These are phyloP conservation scores for Centrapalus pauciflorus DNA, from an alignment of 129 eudicot species.

Conservation along the genomic window DNA sequence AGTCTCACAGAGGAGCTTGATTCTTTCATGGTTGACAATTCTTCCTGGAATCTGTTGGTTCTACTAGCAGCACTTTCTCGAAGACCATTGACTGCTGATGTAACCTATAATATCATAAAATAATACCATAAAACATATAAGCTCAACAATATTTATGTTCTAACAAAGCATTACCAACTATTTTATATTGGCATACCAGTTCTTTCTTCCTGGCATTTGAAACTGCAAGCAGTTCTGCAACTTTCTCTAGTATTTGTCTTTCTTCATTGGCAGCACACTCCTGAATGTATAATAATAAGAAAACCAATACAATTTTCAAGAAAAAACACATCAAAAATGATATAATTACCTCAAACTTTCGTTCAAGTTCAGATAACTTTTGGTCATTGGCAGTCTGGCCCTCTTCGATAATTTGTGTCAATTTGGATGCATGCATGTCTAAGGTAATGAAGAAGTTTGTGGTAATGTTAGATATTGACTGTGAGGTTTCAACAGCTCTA, in stretches of 20 bases:
- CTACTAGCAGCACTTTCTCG: slow-evolving; percentile 60
- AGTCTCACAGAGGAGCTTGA: slow-evolving; percentile 41
- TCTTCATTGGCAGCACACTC: slow-evolving; percentile 74
- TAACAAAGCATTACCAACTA: background rate
- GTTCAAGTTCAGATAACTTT: slow-evolving; percentile 61
- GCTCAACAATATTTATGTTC: background rate
- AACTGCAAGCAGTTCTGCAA: slow-evolving; percentile 73
- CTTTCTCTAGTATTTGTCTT: slow-evolving; percentile 56
- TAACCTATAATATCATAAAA: slow-evolving; percentile 35
- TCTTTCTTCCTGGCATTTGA: slow-evolving; percentile 74
- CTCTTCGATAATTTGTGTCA: slow-evolving; percentile 67
- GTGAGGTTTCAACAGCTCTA: slow-evolving; percentile 56
- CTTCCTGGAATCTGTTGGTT: slow-evolving; percentile 57
- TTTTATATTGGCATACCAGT: slow-evolving; percentile 36
- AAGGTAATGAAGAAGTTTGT: slow-evolving; percentile 56
- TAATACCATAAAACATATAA: background rate
- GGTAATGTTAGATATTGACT: slow-evolving; percentile 61
- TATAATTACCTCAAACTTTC: slow-evolving; percentile 56
- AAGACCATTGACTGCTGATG: slow-evolving; percentile 57
- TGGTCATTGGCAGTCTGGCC: slow-evolving; percentile 63
- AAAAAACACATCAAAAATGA: background rate
- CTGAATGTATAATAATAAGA: slow-evolving; percentile 14
- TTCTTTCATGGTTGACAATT: slow-evolving; percentile 71
- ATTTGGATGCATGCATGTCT: slow-evolving; percentile 55
- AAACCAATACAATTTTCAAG: background rate